phyloP scores from a whole-genome alignment of 108 stramenopile genomes.

The Cyclotella choctawhatcheeana region DNA sequence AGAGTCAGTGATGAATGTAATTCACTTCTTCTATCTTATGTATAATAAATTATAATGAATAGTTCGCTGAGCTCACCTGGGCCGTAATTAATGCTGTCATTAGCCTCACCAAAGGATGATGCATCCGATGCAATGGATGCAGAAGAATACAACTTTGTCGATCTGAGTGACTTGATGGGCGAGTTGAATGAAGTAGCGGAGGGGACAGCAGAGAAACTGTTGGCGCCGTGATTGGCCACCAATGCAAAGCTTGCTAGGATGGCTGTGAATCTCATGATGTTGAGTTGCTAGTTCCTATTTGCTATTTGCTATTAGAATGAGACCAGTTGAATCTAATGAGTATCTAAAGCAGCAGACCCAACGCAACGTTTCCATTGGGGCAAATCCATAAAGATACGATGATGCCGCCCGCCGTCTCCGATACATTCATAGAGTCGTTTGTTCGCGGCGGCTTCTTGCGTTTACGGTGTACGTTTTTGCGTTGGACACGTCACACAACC shows the following conservation, averaged over 20 bases:
- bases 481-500: too few species aligned
- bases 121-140: conserved; percentile 1
- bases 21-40: not conserved
- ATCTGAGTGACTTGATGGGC: not conserved
- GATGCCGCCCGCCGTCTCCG: too few species aligned
- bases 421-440: too few species aligned
- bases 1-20: not conserved
- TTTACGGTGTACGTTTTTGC: too few species aligned
- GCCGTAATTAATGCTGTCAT: conserved; percentile 2
- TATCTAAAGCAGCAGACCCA: too few species aligned
- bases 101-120: not conserved
- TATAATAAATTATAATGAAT: not conserved
- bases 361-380: too few species aligned
- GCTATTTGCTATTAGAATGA: not conserved
- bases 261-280: not conserved
- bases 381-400: too few species aligned
- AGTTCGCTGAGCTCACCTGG: not conserved
- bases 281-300: not conserved
- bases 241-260: conserved; percentile 3
- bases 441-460: too few species aligned
- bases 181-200: not conserved
- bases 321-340: too few species aligned
- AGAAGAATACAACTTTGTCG: conserved; percentile 5
- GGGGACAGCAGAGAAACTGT: not conserved
- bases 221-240: not conserved